These are phyloP conservation scores for Verticillium nonalfalfae DNA, from an alignment of 2,329 filamentous ascomycete species.

Conservation along the genomic window DNA sequence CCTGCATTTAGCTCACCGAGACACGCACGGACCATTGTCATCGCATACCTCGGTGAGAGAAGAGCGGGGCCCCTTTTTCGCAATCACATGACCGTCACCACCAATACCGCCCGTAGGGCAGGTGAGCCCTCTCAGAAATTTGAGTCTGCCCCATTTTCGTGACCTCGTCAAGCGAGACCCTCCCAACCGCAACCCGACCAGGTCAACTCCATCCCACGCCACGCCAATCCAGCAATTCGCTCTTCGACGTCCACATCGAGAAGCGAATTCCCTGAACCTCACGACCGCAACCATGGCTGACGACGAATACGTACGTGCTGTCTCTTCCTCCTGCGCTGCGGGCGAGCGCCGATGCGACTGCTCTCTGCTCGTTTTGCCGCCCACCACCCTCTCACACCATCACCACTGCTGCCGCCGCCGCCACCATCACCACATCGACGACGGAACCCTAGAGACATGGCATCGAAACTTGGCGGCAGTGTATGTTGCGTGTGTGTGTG, in stretches of 20 bases:
- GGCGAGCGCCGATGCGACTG: background rate
- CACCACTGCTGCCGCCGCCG: slow-evolving; percentile 2
- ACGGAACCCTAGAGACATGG: background rate
- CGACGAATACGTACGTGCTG: slow-evolving; percentile 71
- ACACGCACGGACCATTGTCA: background rate
- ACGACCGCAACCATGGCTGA: slow-evolving; percentile 69
- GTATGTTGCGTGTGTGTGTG: background rate
- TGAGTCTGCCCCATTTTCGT: background rate
- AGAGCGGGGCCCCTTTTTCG: background rate
- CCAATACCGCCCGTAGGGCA: slow-evolving; percentile 5
- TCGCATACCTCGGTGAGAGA: background rate
- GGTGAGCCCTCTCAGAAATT: slow-evolving; percentile 10
- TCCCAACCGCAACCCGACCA: background rate
- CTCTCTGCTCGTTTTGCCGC: background rate
- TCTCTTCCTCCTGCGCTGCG: slow-evolving; percentile 7
- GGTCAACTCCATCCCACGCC: slow-evolving; percentile 2
- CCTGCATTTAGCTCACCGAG: background rate
- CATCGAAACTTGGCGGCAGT: background rate
- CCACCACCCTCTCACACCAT: background rate
- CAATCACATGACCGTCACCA: background rate
- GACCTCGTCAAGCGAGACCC: slow-evolving; percentile 9
- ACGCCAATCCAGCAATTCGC: slow-evolving; percentile 25
- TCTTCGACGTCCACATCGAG: slow-evolving; percentile 35
- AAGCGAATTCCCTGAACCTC: slow-evolving; percentile 34
- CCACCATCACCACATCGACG: slow-evolving; percentile 3